These are phyloP conservation scores for Dimargaris cristalligena DNA, from an alignment of 192 early-diverging fungal species.

Conservation along the genomic window DNA sequence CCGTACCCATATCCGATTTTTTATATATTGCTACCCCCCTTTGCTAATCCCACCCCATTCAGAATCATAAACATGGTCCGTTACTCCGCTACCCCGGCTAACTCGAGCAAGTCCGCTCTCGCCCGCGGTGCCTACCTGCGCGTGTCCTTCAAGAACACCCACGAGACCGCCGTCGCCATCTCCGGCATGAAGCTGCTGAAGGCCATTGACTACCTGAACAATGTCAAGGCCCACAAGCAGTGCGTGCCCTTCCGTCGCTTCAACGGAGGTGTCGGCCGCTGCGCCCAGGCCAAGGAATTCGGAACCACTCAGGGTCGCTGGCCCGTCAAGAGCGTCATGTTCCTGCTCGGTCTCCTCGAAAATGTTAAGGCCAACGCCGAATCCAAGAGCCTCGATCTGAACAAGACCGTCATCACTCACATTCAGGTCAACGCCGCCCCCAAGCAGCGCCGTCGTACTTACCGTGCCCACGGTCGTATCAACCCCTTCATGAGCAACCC, in stretches of 20 bases:
- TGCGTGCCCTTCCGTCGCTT: conserved; percentile 94
- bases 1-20: too few species aligned
- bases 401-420: conserved; percentile 80
- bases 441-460: conserved; percentile 91
- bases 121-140: conserved; percentile 86
- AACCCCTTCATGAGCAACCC: conserved; percentile 89
- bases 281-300: conserved; percentile 91
- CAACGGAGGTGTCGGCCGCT: conserved; percentile 91
- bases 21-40: too few species aligned
- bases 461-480: conserved; percentile 97
- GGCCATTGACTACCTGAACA: conserved; percentile 80
- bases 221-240: conserved; percentile 95
- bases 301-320: conserved; percentile 82
- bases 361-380: conserved; percentile 97
- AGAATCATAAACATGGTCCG: conserved; percentile 40
- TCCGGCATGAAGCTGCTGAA: conserved; percentile 80
- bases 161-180: conserved; percentile 86
- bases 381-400: conserved; percentile 81
- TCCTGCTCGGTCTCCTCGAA: conserved; percentile 82
- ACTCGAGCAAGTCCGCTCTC: conserved; percentile 70
- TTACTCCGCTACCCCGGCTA: conserved; percentile 70
- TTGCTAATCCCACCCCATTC: too few species aligned
- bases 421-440: conserved; percentile 97
- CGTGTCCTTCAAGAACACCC: conserved; percentile 97
- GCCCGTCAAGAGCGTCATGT: conserved; percentile 94